Conservation (phyloP, 2,329 filamentous ascomycete species). For the Claviceps arundinis region DNA sequence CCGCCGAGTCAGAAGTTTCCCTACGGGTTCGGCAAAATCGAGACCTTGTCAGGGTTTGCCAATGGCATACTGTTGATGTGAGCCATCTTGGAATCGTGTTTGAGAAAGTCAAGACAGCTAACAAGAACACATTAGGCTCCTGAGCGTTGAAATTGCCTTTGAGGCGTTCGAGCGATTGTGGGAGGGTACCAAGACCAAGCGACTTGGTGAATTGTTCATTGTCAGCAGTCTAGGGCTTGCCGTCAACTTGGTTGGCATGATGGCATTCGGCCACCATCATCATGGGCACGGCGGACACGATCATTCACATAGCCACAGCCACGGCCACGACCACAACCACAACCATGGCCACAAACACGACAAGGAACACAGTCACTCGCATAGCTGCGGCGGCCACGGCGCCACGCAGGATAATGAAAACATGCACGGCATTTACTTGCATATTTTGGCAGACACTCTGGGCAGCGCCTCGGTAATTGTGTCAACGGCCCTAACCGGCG, state of each 20-base stretch:
- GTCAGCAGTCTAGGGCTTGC: conserved; percentile 77
- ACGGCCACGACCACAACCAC: conserved; percentile 27
- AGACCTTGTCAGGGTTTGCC: conserved; percentile 89
- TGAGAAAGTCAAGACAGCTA: background rate
- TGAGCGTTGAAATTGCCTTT: conserved; percentile 91
- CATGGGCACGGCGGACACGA: conserved; percentile 21
- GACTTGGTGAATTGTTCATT: conserved; percentile 73
- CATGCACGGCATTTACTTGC: conserved; percentile 93
- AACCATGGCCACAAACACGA: conserved; percentile 23
- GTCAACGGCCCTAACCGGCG: conserved; percentile 76
- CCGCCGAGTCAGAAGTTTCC: conserved; percentile 79
- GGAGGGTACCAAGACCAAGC: conserved; percentile 70
- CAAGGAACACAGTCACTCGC: conserved; percentile 29
- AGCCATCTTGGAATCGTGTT: conserved; percentile 15
- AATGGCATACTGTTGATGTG: conserved; percentile 91
- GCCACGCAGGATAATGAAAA: conserved; percentile 77
- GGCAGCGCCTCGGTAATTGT: conserved; percentile 90
- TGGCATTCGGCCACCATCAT: conserved; percentile 62
- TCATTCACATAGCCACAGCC: conserved; percentile 14
- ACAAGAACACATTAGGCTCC: conserved; percentile 42
- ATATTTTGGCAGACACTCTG: conserved; percentile 87
- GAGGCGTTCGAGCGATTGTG: conserved; percentile 82
- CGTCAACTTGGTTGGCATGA: conserved; percentile 87
- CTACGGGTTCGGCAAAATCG: conserved; percentile 93
- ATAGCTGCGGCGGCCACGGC: conserved; percentile 23